Percentiles rank a stretch among this genome's conserved stretches.
phyloP scores from a whole-genome alignment of 805 yeast species.

The Pichia occidentalis region DNA sequence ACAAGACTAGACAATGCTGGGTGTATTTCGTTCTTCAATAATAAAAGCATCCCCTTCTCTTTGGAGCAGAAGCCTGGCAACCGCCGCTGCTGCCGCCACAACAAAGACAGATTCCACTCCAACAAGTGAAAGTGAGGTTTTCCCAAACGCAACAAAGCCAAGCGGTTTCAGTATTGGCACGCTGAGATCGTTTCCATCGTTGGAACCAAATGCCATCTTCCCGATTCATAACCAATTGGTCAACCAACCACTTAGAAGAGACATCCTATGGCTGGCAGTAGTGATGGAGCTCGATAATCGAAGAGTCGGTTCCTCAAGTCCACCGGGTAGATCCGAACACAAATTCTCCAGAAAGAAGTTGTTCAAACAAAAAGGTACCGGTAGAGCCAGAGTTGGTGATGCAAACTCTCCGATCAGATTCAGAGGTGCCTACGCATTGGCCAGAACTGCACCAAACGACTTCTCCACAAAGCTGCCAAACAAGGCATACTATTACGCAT shows the following conservation, averaged over 20 bases:
- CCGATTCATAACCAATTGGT: conserved; percentile 72
- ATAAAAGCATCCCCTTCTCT: neutral
- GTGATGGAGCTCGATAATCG: conserved; percentile 83
- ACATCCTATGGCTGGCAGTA: conserved; percentile 89
- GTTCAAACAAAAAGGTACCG: conserved; percentile 87
- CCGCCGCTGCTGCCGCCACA: conserved; percentile 2
- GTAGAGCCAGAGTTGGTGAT: conserved; percentile 94
- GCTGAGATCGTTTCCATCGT: conserved; percentile 77
- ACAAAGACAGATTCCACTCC: neutral
- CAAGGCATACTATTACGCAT: conserved; percentile 68
- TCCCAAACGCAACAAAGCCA: conserved; percentile 36
- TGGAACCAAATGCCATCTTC: conserved; percentile 73
- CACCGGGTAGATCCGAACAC: conserved; percentile 80
- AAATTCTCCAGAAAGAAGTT: conserved; percentile 80
- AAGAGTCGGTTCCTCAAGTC: conserved; percentile 84
- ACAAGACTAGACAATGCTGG: neutral
- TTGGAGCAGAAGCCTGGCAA: conserved; percentile 5
- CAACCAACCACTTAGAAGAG: conserved; percentile 77
- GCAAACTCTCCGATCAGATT: conserved; percentile 88
- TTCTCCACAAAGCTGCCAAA: conserved; percentile 70
- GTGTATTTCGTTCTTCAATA: conserved; percentile 1
- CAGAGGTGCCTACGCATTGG: conserved; percentile 86
- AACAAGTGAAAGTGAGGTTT: neutral
- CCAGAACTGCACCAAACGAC: conserved; percentile 86
- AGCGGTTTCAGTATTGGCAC: conserved; percentile 73